Conservation (phyloP, 371 early-diverging fungal genomes). For the Scutellospora calospora region DNA sequence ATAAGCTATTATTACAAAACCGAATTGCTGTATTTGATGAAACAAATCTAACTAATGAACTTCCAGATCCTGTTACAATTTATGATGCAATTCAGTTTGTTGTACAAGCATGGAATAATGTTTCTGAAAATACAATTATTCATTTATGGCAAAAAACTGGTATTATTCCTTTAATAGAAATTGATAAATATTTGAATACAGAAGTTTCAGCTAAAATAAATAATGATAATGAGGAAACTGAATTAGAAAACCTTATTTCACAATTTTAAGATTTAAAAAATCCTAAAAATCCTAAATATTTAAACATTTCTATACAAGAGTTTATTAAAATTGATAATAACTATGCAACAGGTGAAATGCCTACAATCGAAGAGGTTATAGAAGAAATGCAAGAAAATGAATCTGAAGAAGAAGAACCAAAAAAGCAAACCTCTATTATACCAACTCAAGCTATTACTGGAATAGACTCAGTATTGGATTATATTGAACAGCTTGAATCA, state of each 20-base stretch:
- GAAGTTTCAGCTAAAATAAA: neutral
- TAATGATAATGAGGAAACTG: neutral
- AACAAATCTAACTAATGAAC: no score
- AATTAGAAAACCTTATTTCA: neutral
- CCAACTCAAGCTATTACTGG: no score
- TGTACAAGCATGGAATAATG: constrained; percentile 2
- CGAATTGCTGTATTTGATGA: constrained; percentile 14
- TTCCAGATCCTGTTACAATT: neutral
- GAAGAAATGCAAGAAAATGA: neutral
- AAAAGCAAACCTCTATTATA: no score
- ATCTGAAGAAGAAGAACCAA: neutral
- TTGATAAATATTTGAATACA: neutral
- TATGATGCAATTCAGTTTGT: constrained; percentile 8
- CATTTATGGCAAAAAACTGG: neutral
- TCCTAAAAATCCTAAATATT: neutral
- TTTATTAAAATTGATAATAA: neutral
- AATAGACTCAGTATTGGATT: no score
- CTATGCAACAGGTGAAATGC: neutral
- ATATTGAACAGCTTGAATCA: no score
- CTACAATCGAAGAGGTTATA: neutral
- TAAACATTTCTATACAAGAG: neutral
- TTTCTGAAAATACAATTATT: constrained; percentile 3
- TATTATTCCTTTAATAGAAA: neutral
- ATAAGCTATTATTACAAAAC: neutral
- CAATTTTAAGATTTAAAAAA: neutral